Percentiles rank a stretch among this genome's conserved stretches.
Conservation (phyloP, 352 stramenopile species). For the Phytophthora tubulina region DNA sequence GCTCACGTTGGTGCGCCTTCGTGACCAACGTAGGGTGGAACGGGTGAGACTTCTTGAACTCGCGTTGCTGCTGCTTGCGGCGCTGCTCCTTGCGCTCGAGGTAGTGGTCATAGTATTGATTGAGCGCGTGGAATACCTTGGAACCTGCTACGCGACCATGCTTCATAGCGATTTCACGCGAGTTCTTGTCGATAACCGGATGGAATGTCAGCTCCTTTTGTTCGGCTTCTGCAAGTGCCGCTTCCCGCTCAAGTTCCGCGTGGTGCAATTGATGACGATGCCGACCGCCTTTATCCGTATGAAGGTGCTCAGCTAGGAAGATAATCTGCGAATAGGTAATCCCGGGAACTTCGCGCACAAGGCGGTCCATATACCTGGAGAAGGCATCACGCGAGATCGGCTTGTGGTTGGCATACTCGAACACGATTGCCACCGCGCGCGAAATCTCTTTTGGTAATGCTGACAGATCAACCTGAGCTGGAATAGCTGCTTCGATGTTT, state of each 20-base stretch:
- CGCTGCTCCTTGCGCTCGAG: conserved; percentile 61
- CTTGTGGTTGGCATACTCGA: conserved; percentile 65
- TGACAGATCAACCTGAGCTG: conserved; percentile 48
- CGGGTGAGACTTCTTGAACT: conserved; percentile 67
- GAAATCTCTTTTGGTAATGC: conserved; percentile 65
- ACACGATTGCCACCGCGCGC: conserved; percentile 66
- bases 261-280: conserved; percentile 32
- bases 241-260: conserved; percentile 26
- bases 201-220: conserved; percentile 73
- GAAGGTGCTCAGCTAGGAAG: conserved; percentile 65
- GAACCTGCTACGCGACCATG: conserved; percentile 63
- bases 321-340: conserved; percentile 82
- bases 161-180: conserved; percentile 64
- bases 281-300: conserved; percentile 49
- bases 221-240: conserved; percentile 37
- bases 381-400: conserved; percentile 59
- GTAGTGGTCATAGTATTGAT: conserved; percentile 84
- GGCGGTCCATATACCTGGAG: conserved; percentile 64
- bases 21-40: conserved; percentile 71
- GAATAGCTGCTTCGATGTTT: conserved; percentile 36
- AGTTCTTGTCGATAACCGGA: conserved; percentile 79
- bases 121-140: conserved; percentile 75
- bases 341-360: conserved; percentile 66
- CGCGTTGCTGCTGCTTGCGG: conserved; percentile 61
- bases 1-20: conserved; percentile 55